Evolutionary conservation across 768 basidiomycete genomes (phyloP).

Genomic region (Fomitopsis pulvina): DNA sequence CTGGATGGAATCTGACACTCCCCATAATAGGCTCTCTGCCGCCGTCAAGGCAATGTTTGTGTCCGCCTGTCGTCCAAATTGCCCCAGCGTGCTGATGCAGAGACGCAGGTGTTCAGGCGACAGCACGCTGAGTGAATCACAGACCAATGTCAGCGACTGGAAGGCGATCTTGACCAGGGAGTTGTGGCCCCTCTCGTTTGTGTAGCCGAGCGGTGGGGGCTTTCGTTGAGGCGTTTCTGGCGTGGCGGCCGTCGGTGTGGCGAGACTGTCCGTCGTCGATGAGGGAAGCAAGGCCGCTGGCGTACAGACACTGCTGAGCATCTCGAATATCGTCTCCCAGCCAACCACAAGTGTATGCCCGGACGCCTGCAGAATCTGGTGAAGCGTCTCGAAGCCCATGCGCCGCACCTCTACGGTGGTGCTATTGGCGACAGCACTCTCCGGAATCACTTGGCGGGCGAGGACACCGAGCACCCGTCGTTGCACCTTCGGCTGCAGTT

Average conservation of each 20-base stretch:
- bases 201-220: slow-evolving; percentile 46
- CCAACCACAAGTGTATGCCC: slow-evolving; percentile 90
- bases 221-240: slow-evolving; percentile 2
- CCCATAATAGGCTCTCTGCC: slow-evolving; percentile 90
- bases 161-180: slow-evolving; percentile 88
- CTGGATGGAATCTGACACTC: slow-evolving; percentile 93
- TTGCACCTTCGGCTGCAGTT: slow-evolving; percentile 67
- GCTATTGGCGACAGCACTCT: slow-evolving; percentile 30
- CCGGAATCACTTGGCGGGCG: slow-evolving; percentile 63
- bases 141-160: slow-evolving; percentile 89
- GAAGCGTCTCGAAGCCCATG: slow-evolving; percentile 86
- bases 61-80: slow-evolving; percentile 88
- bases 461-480: slow-evolving; percentile 82
- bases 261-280: slow-evolving; percentile 29
- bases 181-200: slow-evolving; percentile 63
- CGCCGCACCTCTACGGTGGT: slow-evolving; percentile 71
- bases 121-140: slow-evolving; percentile 83
- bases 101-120: slow-evolving; percentile 75
- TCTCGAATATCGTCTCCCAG: slow-evolving; percentile 91
- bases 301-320: slow-evolving; percentile 81
- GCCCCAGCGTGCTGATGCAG: slow-evolving; percentile 86
- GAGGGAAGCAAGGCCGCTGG: slow-evolving; percentile 34
- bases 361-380: slow-evolving; percentile 84
- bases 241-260: slow-evolving; percentile 10
- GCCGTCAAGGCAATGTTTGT: slow-evolving; percentile 96